Percentiles rank a stretch among this genome's conserved stretches.
These are phyloP conservation scores for Fusarium robinianum DNA, from an alignment of 2,329 filamentous ascomycete genomes.

Conservation along the genomic window DNA sequence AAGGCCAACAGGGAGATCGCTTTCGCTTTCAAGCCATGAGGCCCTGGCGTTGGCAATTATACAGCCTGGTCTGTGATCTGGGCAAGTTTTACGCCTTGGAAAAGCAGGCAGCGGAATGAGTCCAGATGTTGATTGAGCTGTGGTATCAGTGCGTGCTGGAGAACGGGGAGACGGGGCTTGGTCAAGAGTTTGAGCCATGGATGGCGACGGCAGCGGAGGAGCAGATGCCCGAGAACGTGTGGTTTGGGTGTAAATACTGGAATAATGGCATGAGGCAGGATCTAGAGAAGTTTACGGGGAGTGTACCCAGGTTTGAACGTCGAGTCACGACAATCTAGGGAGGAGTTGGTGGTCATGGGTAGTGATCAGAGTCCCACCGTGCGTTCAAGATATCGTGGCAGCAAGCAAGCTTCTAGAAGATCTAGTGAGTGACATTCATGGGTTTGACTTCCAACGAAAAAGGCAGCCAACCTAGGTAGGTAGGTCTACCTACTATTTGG, in stretches of 20 bases:
- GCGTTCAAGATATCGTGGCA: no score
- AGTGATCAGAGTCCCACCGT: no score
- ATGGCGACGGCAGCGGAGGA: slow-evolving; percentile 64
- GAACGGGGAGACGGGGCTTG: slow-evolving; percentile 23
- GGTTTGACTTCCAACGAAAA: no score
- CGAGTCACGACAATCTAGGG: slow-evolving; percentile 16
- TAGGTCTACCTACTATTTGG: no score
- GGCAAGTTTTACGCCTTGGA: slow-evolving; percentile 55
- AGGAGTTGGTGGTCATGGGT: no score
- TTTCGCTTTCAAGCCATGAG: slow-evolving; percentile 56
- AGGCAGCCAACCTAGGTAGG: no score
- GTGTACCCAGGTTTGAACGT: slow-evolving; percentile 25
- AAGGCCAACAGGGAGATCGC: slow-evolving; percentile 62
- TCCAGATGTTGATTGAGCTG: slow-evolving; percentile 54
- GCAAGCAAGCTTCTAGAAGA: no score
- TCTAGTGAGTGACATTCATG: no score
- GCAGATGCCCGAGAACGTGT: slow-evolving; percentile 67
- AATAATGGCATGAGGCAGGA: slow-evolving; percentile 49
- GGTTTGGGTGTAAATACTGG: slow-evolving; percentile 71
- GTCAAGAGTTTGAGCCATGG: slow-evolving; percentile 60
- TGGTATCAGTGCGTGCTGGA: slow-evolving; percentile 59
- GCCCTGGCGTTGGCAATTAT: slow-evolving; percentile 59
- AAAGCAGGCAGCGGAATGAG: slow-evolving; percentile 46
- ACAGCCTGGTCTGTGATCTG: slow-evolving; percentile 55
- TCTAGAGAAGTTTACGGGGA: slow-evolving; percentile 44